Percentiles rank a stretch among this genome's conserved stretches.
phyloP scores from a whole-genome alignment of 2,329 filamentous ascomycete species.

The Incumbomyces lentus region DNA sequence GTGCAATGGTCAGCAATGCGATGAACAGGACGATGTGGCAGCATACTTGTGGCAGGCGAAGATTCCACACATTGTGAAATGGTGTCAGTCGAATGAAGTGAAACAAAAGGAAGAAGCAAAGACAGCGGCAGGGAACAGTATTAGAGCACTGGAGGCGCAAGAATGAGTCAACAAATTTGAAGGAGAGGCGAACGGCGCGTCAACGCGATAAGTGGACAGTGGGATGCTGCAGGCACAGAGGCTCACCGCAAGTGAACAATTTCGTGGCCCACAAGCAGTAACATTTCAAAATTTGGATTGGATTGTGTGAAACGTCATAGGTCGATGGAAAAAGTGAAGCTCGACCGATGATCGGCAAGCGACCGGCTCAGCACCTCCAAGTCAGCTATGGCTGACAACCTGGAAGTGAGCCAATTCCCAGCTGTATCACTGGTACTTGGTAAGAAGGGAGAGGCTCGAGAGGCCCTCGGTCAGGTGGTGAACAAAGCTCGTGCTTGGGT shows the following conservation, averaged over 20 bases:
- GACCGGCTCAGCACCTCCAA: neutral
- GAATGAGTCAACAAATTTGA: slow-evolving; percentile 2
- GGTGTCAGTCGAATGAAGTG: neutral
- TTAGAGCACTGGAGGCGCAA: neutral
- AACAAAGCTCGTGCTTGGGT: neutral
- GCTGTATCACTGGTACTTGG: neutral
- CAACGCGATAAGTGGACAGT: slow-evolving; percentile 2
- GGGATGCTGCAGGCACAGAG: neutral
- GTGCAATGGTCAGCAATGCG: slow-evolving; percentile 21
- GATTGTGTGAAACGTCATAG: slow-evolving; percentile 7
- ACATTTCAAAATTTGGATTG: neutral
- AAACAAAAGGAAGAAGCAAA: neutral
- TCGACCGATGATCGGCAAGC: slow-evolving; percentile 6
- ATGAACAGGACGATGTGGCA: slow-evolving; percentile 9
- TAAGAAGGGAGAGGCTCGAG: neutral
- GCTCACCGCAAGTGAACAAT: too few relatives aligned
- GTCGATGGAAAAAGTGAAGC: slow-evolving; percentile 1
- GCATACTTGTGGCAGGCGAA: slow-evolving; percentile 87
- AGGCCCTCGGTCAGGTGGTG: too few relatives aligned
- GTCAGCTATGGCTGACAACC: neutral
- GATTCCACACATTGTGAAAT: slow-evolving; percentile 78
- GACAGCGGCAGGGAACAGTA: neutral
- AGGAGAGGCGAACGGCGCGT: too few relatives aligned
- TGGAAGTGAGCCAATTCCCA: neutral
- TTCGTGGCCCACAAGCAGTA: neutral